These are phyloP conservation scores for Salvia hispanica DNA, from an alignment of 257 asterid species.

Conservation along the genomic window DNA sequence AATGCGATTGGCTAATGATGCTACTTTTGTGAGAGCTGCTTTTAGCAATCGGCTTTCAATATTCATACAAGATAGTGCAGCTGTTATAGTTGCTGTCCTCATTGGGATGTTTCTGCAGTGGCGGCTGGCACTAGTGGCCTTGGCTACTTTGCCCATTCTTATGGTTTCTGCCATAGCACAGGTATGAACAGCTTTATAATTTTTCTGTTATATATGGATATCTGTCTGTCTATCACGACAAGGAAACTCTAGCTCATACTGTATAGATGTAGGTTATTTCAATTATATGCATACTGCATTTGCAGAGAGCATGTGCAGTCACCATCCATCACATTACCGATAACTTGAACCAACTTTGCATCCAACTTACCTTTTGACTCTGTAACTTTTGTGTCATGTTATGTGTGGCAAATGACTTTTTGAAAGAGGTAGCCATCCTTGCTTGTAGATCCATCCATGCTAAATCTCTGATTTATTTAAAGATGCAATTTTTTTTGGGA, in stretches of 20 bases:
- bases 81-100: constrained; percentile 88
- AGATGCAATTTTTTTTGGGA: too few species aligned
- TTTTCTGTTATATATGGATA: constrained; percentile 8
- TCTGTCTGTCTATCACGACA: constrained; percentile 4
- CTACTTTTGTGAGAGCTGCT: constrained; percentile 99
- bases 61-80: constrained; percentile 95
- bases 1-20: constrained; percentile 98
- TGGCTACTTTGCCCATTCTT: constrained; percentile 91
- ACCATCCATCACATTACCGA: constrained; percentile 15
- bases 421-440: constrained; percentile 16
- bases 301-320: constrained; percentile 1
- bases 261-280: not conserved
- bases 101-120: constrained; percentile 93
- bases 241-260: constrained; percentile 17
- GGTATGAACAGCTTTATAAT: constrained; percentile 46
- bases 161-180: constrained; percentile 94
- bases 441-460: too few species aligned
- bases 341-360: not conserved
- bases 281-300: not conserved
- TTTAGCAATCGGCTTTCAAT: constrained; percentile 97
- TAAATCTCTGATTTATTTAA: too few species aligned
- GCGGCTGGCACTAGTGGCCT: constrained; percentile 97
- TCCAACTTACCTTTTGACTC: constrained; percentile 10
- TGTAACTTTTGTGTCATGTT: not conserved
- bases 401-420: constrained; percentile 11